Base-by-base conservation (phyloP, 2,329 filamentous ascomycete species). In the Hirsutella thompsonii region DNA sequence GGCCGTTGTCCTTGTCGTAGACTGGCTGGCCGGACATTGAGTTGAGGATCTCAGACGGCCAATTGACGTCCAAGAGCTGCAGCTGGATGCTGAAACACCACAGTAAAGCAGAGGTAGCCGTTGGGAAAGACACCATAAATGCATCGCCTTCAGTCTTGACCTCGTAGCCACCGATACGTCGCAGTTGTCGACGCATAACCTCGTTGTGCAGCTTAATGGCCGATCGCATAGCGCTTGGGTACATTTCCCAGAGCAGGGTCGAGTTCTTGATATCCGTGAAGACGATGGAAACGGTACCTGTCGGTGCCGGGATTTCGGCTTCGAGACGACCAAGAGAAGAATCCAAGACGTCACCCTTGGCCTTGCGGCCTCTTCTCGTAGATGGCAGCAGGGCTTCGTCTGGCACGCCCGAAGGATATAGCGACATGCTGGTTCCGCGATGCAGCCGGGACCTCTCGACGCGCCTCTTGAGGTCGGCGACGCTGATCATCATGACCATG, bases 251-350 rank as follows among this genome's bases (percentile, higher is more conserved):
- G 6, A 98, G 69, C 32, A 85, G 79, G 1, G 92, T 98, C 20
- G 90, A 96, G 64, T 90, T 94, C 69, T 96, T 96, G 72, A 98
- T 98, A 66, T 98, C 92, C 0, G 92, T 98, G 59, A 98, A 98
- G 38, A 94, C 88, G 55, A 98, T 87, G 34, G 87, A 84, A 38
- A 96, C 79, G 53, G 94, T 86, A 37, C 90, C 90, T 2, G 81
- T 86, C 0, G 92, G 92, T 11, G 92, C 86, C 46, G 90, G 84
- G 38, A 96, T 89, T 62, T 94, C 90, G 40, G 83, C 81, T 49
- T 92, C 87, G 23, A 96, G 78, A 37, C 90, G 78, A 44, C 85
- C 83, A 41, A 98, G 74, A 41, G 83, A 86, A 20, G 88, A 94
- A 58, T 96, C 88, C 42, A 84, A 78, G n/a, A 81, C 73, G 42